These are phyloP conservation scores for Elongisporangium senticosum DNA, from an alignment of 352 stramenopile species.

Conservation along the genomic window DNA sequence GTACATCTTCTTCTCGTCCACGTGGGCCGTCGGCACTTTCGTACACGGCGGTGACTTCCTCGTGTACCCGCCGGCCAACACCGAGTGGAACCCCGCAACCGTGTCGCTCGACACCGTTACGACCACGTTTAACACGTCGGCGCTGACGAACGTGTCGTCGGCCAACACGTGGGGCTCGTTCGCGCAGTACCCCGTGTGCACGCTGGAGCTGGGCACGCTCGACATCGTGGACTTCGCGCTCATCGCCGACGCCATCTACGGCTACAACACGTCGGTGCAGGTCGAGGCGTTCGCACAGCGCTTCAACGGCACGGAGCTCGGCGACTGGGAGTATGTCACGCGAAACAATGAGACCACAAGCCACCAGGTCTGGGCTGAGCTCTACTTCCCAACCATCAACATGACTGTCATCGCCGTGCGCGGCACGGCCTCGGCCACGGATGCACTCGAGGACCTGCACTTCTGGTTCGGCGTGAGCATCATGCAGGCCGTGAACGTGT, in stretches of 20 bases:
- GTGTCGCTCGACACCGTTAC: not conserved
- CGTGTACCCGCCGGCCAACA: constrained; percentile 45
- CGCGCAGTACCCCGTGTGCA: constrained; percentile 77
- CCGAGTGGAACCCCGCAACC: constrained; percentile 3
- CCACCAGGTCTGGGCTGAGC: constrained; percentile 82
- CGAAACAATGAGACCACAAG: constrained; percentile 58
- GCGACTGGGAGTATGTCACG: constrained; percentile 69
- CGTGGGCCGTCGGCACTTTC: constrained; percentile 83
- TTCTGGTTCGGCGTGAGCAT: constrained; percentile 85
- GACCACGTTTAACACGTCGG: constrained; percentile 2
- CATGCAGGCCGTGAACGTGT: constrained; percentile 84
- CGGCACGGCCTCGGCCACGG: constrained; percentile 73
- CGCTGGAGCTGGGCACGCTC: constrained; percentile 50
- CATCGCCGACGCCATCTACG: constrained; percentile 78
- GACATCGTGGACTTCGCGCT: constrained; percentile 84
- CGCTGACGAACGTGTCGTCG: constrained; percentile 20
- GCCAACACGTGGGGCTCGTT: constrained; percentile 36
- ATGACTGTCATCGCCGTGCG: constrained; percentile 82
- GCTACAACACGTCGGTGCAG: constrained; percentile 73
- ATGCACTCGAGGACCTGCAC: constrained; percentile 83
- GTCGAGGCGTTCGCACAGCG: constrained; percentile 68
- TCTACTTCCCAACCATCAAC: constrained; percentile 80
- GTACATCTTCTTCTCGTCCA: constrained; percentile 86
- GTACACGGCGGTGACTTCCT: constrained; percentile 82
- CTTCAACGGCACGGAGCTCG: constrained; percentile 73